Base-by-base conservation (phyloP, 1,284 basidiomycete species). In the Cutaneotrichosporon sp. region DNA sequence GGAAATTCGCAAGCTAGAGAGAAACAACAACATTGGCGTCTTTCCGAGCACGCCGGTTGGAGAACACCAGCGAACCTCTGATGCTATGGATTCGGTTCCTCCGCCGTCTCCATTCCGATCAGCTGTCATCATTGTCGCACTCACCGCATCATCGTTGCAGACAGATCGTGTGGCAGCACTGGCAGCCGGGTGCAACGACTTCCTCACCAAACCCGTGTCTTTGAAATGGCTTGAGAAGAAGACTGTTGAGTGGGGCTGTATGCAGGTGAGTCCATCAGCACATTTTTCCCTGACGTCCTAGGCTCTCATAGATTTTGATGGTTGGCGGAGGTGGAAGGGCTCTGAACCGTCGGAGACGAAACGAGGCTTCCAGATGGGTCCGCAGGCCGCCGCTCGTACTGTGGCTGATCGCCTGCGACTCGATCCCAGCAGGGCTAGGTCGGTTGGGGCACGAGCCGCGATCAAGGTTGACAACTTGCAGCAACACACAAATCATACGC, bases 101-200 rank as follows among this genome's bases (percentile, higher is more conserved):
- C 52, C 52, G 12, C 57, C 68, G 3, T 79, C 82, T 3, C 89
- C 89, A 2, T 89, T 91, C 67, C 85, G 85, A 22, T 90, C 90
- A 9, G 91, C 91, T 1, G 96, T 99, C 59, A 98, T 99, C 74
- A 98, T 99, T 63, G 94, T 98, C 57, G 96, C 96, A 12, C 80
- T 98, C 35, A 98, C 96, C 0, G 96, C 96, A 2, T 97, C 93
- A 19, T 92, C 86, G 22, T 77, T 94, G 31, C 88, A 91, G 70
- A 86, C 84, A 53, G 96, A 98, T 79, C 84, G 96, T 78, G 90
- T 97, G 32, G 87, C 87, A 20, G 96, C 96, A 16, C 82, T 99
- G 9, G 93, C 90, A 1, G 96, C 96, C 1, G 96, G 96, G 3
- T 99, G 96, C 76, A 98, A 99, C 66, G 96, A 99, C 73, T 99